Evolutionary conservation across 2,329 filamentous ascomycete genomes (phyloP).

Genomic region (Parascedosporium putredinis): DNA sequence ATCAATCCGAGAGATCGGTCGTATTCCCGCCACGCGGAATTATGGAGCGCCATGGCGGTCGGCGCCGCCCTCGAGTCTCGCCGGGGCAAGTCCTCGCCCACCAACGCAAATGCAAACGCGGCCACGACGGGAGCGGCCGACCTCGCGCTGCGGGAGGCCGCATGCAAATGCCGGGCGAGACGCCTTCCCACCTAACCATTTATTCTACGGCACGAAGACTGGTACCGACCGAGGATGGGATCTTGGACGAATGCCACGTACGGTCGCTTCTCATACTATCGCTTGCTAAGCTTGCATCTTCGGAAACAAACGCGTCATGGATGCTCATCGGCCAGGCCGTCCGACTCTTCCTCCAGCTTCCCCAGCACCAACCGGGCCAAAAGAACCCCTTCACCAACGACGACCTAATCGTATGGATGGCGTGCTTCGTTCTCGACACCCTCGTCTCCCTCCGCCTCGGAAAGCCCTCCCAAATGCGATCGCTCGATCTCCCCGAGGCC

Average conservation of each 20-base stretch:
- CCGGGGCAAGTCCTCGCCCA: constrained; percentile 8
- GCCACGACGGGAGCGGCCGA: neutral
- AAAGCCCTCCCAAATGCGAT: constrained; percentile 35
- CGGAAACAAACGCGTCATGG: constrained; percentile 50
- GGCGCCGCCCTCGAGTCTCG: constrained; percentile 42
- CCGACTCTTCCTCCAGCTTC: constrained; percentile 25
- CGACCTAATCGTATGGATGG: constrained; percentile 26
- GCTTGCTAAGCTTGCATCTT: constrained; percentile 50
- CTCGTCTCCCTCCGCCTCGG: constrained; percentile 41
- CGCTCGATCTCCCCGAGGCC: constrained; percentile 29
- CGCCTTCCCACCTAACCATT: constrained; percentile 20
- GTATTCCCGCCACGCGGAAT: constrained; percentile 38
- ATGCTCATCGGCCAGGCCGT: constrained; percentile 54
- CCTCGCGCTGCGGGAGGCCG: too few species aligned
- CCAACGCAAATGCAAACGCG: too few species aligned
- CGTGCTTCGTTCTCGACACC: constrained; percentile 54
- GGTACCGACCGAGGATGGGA: constrained; percentile 24
- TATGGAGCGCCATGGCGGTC: constrained; percentile 51
- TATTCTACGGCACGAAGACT: constrained; percentile 39
- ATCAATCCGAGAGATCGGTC: constrained; percentile 18
- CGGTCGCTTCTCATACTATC: constrained; percentile 45
- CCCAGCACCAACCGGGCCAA: neutral
- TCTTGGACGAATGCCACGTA: neutral
- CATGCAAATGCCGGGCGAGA: neutral
- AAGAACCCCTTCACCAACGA: constrained; percentile 9